Conservation (phyloP, 768 basidiomycete species). For the Neoboletus magnificus region DNA sequence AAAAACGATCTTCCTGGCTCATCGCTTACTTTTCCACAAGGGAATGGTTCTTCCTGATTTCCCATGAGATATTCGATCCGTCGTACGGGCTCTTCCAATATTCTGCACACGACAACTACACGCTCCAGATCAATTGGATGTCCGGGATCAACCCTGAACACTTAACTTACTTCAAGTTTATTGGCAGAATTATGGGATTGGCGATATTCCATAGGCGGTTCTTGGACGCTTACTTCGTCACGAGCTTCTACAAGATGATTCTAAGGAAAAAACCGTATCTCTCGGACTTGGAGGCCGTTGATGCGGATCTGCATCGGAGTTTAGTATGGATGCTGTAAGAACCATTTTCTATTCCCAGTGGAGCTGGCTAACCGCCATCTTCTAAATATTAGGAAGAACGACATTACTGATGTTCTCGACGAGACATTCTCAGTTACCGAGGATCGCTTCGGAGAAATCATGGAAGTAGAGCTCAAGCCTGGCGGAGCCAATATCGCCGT, state of each 20-base stretch:
- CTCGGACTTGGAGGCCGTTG: slow-evolving; percentile 66
- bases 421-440: slow-evolving; percentile 71
- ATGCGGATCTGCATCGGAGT: slow-evolving; percentile 65
- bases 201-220: slow-evolving; percentile 78
- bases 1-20: not conserved
- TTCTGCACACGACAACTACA: slow-evolving; percentile 76
- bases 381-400: slow-evolving; percentile 52
- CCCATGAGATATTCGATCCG: slow-evolving; percentile 80
- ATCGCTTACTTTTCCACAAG: slow-evolving; percentile 33
- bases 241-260: slow-evolving; percentile 80
- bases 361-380: not conserved
- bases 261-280: slow-evolving; percentile 57
- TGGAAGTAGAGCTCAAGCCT: slow-evolving; percentile 63
- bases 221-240: slow-evolving; percentile 76
- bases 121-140: slow-evolving; percentile 75
- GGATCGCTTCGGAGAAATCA: slow-evolving; percentile 71
- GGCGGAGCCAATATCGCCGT: slow-evolving; percentile 60
- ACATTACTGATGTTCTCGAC: slow-evolving; percentile 71
- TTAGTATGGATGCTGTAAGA: slow-evolving; percentile 74
- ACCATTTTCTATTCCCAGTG: not conserved
- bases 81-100: slow-evolving; percentile 82
- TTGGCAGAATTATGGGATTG: slow-evolving; percentile 68
- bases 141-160: slow-evolving; percentile 76
- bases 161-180: slow-evolving; percentile 79
- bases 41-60: slow-evolving; percentile 85